A percentile compares a stretch with the other conserved stretches of the same genome.
phyloP scores from a whole-genome alignment of 2,329 filamentous ascomycete genomes.

The Botrytis galanthina region DNA sequence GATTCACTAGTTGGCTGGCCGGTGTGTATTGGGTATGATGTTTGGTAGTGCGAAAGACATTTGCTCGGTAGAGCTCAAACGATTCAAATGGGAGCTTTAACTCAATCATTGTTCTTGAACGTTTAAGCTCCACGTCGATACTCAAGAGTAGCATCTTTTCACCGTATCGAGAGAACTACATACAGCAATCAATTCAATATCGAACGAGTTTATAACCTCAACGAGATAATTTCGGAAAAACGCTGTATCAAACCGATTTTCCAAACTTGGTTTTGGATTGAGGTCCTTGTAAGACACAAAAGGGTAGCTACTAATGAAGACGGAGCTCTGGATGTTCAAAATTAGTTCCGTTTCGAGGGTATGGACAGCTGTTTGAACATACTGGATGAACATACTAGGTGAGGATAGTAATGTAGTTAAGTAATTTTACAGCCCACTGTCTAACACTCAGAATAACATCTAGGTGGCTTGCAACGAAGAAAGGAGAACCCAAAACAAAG shows the following conservation, averaged over 20 bases:
- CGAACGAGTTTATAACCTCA: background rate
- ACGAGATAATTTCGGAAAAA: background rate
- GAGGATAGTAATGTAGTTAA: constrained; percentile 21
- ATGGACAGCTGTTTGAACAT: constrained; percentile 20
- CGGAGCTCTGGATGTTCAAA: constrained; percentile 19
- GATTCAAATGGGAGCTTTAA: background rate
- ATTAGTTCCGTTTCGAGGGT: constrained; percentile 12
- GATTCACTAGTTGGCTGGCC: background rate
- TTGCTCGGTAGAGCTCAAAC: background rate
- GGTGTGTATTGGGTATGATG: background rate
- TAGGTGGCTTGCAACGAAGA: constrained; percentile 18
- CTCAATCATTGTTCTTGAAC: background rate
- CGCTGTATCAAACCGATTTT: background rate
- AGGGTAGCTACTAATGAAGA: constrained; percentile 23
- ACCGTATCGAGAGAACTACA: background rate
- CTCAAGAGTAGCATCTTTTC: too few relatives aligned
- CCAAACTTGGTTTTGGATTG: background rate
- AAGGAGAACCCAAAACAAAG: constrained; percentile 19
- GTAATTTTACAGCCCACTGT: constrained; percentile 18
- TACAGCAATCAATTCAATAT: background rate
- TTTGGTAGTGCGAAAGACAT: background rate
- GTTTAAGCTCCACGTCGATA: background rate
- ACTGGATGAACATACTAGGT: constrained; percentile 21
- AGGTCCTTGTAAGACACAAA: background rate
- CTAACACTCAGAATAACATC: background rate